Evolutionary conservation across 495 filamentous ascomycete species (phyloP).

Genomic region (Talaromyces nanjingensis): DNA sequence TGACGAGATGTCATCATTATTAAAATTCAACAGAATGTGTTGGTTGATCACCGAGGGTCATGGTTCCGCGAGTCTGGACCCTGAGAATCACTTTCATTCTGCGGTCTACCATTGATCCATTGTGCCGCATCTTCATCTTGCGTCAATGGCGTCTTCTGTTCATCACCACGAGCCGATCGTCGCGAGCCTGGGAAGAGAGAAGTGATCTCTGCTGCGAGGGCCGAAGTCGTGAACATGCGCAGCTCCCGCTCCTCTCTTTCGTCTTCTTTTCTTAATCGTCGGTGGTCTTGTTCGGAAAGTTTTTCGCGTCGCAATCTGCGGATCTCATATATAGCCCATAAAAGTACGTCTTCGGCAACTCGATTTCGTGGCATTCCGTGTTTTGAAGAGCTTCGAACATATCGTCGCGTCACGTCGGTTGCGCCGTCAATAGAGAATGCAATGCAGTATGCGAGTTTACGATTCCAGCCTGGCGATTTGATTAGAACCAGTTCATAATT

Average conservation of each 20-base stretch:
- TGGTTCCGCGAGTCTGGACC: constrained; percentile 26
- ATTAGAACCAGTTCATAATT: background rate
- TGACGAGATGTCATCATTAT: background rate
- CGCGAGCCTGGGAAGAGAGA: constrained; percentile 41
- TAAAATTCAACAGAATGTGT: background rate
- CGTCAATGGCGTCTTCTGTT: constrained; percentile 35
- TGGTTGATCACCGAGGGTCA: constrained; percentile 9
- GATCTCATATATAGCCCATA: constrained; percentile 87
- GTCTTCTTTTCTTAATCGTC: constrained; percentile 82
- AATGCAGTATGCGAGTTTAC: constrained; percentile 93
- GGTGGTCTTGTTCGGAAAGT: constrained; percentile 70
- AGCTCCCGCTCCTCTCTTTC: constrained; percentile 80
- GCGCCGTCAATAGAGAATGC: constrained; percentile 95
- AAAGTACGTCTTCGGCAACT: constrained; percentile 79
- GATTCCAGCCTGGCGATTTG: constrained; percentile 61
- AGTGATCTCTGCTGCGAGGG: constrained; percentile 58
- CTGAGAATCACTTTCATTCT: constrained; percentile 39
- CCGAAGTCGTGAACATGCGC: constrained; percentile 62
- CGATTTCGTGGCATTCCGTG: constrained; percentile 65
- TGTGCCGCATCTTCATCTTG: constrained; percentile 57
- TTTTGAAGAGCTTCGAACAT: constrained; percentile 74
- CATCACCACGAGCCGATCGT: constrained; percentile 23
- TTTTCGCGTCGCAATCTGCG: constrained; percentile 70
- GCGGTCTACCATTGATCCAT: constrained; percentile 56
- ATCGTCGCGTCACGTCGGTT: constrained; percentile 91